Evolutionary conservation across 306 rosid species (phyloP), one percentile per base, ranked within the genome.

Genomic region (Vigna angularis): DNA sequence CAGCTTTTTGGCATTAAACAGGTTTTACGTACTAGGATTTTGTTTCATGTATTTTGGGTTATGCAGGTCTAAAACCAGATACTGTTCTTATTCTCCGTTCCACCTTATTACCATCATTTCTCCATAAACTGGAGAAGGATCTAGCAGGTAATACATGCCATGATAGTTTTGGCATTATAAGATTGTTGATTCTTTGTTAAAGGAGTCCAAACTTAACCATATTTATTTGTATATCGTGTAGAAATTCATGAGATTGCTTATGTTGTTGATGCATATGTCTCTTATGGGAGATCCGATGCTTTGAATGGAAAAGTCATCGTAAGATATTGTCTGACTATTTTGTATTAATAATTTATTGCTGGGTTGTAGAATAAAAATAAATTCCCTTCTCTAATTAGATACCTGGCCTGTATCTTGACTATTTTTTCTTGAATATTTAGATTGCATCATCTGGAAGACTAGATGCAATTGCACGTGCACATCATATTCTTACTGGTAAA

Each of bases 401-500:
- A 67, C 73, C 59, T 34, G 12, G 58, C 77, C 42, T 70, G 53
- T 30, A 75, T 73, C 70, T 77, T 68, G 74, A 81, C 53, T 76
- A 40, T 77, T 82, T 65, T 75, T 84, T 57, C 57, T 77, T 81
- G 70, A 59, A 75, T 74, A 48, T 56, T 36, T 70, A 94, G 98
- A 88, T 90, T 80, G 85, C 87, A 70, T 73, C 90, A 36, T 94
- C 98, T 20, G 98, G 98, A 73, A 86, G 79, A 61, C 80, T 88
- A 38, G 91, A 89, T 18, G 89, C 98, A 79, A 86, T 92, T 82
- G 82, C 91, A 85, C 85, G 78, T 77, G 97, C 91, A 20, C 80
- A 62, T 22, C 92, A 97, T 78, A 48, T 94, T 82, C 92, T 94
- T 59, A 89, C 93, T 45, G 96, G 98, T 94, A 88, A 66, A 32